phyloP scores from a whole-genome alignment of 345 rosid species.

The Gossypioides kirkii region DNA sequence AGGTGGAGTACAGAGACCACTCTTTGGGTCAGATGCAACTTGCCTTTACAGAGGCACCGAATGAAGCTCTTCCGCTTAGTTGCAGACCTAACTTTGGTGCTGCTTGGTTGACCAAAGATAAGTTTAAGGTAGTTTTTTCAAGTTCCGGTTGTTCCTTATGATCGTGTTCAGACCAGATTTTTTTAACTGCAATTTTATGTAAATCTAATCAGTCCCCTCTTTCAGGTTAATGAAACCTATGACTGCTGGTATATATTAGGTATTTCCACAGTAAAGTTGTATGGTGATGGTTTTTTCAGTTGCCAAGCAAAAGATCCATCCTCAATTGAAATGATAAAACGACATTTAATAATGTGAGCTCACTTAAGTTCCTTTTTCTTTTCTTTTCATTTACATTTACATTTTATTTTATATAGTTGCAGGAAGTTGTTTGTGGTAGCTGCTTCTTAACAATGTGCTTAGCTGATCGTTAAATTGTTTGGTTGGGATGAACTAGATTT shows the following conservation, averaged over 20 bases:
- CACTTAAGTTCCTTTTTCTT: neutral
- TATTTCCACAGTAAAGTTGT: conserved; percentile 58
- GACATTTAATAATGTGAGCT: conserved; percentile 57
- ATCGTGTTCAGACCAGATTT: neutral
- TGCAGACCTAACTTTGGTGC: conserved; percentile 77
- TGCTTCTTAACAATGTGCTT: neutral
- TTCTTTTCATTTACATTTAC: too few species aligned
- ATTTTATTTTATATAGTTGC: neutral
- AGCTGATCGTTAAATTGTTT: neutral
- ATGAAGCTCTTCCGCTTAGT: conserved; percentile 78
- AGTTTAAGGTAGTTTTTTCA: conserved; percentile 52
- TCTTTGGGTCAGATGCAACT: conserved; percentile 46
- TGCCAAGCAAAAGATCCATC: conserved; percentile 70
- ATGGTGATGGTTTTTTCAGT: conserved; percentile 54
- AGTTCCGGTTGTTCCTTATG: conserved; percentile 3
- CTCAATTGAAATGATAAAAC: conserved; percentile 43
- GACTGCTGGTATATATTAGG: conserved; percentile 80
- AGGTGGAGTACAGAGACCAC: conserved; percentile 78
- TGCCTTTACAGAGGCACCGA: conserved; percentile 80
- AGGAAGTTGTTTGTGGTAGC: neutral
- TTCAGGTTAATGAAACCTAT: conserved; percentile 80
- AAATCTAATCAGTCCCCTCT: neutral
- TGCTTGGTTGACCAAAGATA: conserved; percentile 68
- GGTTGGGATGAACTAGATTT: conserved; percentile 2
- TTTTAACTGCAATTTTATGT: neutral